A percentile compares a stretch with the other conserved stretches of the same genome.
These are phyloP conservation scores for Diaporthe citri DNA, from an alignment of 2,329 filamentous ascomycete genomes.

Conservation along the genomic window DNA sequence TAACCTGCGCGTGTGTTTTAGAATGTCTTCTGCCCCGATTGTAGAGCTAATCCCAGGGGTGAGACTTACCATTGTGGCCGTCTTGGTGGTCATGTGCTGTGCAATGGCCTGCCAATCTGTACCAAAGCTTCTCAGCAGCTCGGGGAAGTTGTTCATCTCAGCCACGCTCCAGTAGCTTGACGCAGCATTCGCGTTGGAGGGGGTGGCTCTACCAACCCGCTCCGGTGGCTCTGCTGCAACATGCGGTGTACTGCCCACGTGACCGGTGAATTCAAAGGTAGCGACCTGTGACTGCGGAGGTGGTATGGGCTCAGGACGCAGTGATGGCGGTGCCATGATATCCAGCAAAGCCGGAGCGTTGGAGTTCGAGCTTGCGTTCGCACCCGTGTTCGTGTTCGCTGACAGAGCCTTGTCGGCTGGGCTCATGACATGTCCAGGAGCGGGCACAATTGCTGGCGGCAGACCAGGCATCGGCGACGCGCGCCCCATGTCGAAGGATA, in stretches of 20 bases:
- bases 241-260: slow-evolving; percentile 45
- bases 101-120: slow-evolving; percentile 84
- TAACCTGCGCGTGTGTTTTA: slow-evolving; percentile 63
- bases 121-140: slow-evolving; percentile 79
- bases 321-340: slow-evolving; percentile 68
- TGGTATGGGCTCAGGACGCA: slow-evolving; percentile 66
- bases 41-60: background rate
- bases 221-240: slow-evolving; percentile 51
- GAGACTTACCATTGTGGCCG: slow-evolving; percentile 79
- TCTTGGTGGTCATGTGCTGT: slow-evolving; percentile 85
- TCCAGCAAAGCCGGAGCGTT: slow-evolving; percentile 54
- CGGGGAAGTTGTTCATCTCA: slow-evolving; percentile 82
- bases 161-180: slow-evolving; percentile 92
- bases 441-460: slow-evolving; percentile 56
- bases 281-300: slow-evolving; percentile 61
- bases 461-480: slow-evolving; percentile 52
- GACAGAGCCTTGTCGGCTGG: slow-evolving; percentile 33
- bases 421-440: slow-evolving; percentile 43
- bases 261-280: slow-evolving; percentile 63
- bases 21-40: slow-evolving; percentile 1
- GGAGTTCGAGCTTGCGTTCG: slow-evolving; percentile 33
- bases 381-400: slow-evolving; percentile 40
- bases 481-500: slow-evolving; percentile 37
- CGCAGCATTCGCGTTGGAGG: slow-evolving; percentile 62
- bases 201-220: slow-evolving; percentile 55